Base-by-base conservation (phyloP, 2,329 filamentous ascomycete species). In the Diaporthe sp. region DNA sequence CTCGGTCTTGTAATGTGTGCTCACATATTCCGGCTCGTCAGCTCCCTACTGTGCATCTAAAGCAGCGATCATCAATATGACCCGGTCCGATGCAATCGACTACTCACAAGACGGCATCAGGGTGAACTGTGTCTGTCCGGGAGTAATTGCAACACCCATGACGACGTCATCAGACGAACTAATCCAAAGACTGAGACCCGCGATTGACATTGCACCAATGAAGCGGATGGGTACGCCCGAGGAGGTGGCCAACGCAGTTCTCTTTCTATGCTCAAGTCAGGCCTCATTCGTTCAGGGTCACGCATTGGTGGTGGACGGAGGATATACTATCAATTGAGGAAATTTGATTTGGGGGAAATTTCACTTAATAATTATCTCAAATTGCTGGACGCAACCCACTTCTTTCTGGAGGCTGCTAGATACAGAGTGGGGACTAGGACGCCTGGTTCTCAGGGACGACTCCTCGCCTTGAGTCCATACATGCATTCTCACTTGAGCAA, bases 21-120 rank as follows among this genome's bases (percentile, higher is more conserved):
- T 47, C 9, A 71, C 13, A 19, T n/a, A 3, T 50, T 19, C 33
- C 28, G 15, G 6, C 22, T 19, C 15, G 5, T 54, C 58, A 89
- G 88, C 88, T 13, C 85, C 88, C 1, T 91, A 91, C 76, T 90
- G 87, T 71, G 87, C 86, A 0, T 90, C 88, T 5, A 92, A 92
- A 76, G 86, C 89, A 19, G 90, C 89, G 0, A 85, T 91, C 2
- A 87, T 91, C 67, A 88, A 87, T 30, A 86, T 92, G 86, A 91
- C 90, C 0, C 83, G 86, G 8, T 83, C 87, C 0, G 89, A 90
- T 76, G 89, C 88, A 1, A 89, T 90, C 28, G 87, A 91, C 76
- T 90, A 91, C 77, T 87, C 89, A 0, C 73, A 70, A n/a, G 82
- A 85, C 50, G 80, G 79, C 1, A 84, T 85, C 64, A 78, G 84